Evolutionary conservation across 1,139 yeast genomes (phyloP).

Genomic region (Saccharomyces hybrid): DNA sequence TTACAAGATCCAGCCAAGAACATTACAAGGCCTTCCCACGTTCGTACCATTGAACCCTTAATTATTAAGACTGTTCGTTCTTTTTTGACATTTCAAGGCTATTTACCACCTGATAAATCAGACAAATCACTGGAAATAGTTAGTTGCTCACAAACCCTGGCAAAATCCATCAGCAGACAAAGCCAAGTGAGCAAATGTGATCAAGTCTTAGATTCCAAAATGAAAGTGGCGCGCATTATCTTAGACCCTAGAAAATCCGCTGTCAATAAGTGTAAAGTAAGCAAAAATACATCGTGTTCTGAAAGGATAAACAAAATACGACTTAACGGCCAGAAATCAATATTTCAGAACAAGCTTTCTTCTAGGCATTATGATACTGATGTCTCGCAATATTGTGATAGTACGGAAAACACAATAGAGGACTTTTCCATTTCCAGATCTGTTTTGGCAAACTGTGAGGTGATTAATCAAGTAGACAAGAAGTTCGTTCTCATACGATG

Average conservation of each 20-base stretch:
- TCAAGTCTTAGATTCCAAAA: background rate
- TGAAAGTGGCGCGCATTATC: background rate
- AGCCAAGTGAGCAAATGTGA: background rate
- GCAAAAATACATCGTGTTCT: background rate
- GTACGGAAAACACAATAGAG: constrained; percentile 43
- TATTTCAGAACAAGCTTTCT: background rate
- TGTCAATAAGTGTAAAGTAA: background rate
- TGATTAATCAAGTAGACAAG: constrained; percentile 48
- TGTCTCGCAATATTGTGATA: constrained; percentile 27
- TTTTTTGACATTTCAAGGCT: constrained; percentile 30
- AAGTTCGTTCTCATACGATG: constrained; percentile 45
- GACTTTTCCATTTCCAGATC: constrained; percentile 38
- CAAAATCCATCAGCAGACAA: background rate
- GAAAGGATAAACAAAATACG: background rate
- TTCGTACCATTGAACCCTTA: constrained; percentile 31
- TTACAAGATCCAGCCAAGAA: constrained; percentile 40
- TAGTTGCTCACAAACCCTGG: background rate
- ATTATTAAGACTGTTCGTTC: constrained; percentile 29
- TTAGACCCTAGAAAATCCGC: background rate
- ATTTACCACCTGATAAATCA: constrained; percentile 3
- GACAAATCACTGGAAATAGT: background rate
- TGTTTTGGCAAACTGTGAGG: constrained; percentile 20
- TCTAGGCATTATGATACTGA: background rate
- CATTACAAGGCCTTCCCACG: constrained; percentile 26
- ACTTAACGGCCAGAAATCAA: background rate